Base-by-base conservation (phyloP, 2,329 filamentous ascomycete species). In the Fusarium sp. region DNA sequence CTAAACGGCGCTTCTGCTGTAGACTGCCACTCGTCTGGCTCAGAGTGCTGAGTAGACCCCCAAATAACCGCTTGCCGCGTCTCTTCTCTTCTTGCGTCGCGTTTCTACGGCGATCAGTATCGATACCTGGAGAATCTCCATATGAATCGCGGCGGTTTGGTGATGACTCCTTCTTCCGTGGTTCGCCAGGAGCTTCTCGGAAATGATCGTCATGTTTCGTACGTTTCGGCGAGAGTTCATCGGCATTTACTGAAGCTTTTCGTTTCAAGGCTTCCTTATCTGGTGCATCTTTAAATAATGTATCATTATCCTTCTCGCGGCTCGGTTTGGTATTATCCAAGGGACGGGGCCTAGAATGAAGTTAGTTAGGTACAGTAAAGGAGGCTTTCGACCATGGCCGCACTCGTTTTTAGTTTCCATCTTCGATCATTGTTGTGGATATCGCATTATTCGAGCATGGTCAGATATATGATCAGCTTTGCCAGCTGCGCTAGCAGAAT, bases 11-110 rank as follows among this genome's bases (percentile, higher is more conserved):
- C 81, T 88, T 91, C 81, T 92, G 90, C 84, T 85, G 88, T 72
- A 83, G 86, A 83, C 78, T 85, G 73, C 85, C 88, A 78, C 87
- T 87, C 75, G 88, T 91, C 82, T 95, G 92, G 80, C 91, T 94
- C 66, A 97, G 86, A 40, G 92, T 93, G 79, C 87, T 93, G 65
- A 96, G 84, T 61, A 97, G 83, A 38, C 91, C 93, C 67, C 95
- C 95, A 78, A 98, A 98, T 67, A 98, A 85, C 57, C 95, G 89
- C 80, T 93, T 92, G 26, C 93, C 93, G 40, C 95, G 91, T 79
- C 93, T 94, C 80, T 91, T 93, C 79, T 98, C 95, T 76, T 97
- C 92, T 62, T 90, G 80, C 10, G 75, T 77, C 41, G 77, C 78
- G 11, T 71, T 60, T 44, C 58, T 73, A 42, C 71, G 70, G 58